Base-by-base conservation (phyloP, 257 asterid genomes). In the Paulownia fortunei region DNA sequence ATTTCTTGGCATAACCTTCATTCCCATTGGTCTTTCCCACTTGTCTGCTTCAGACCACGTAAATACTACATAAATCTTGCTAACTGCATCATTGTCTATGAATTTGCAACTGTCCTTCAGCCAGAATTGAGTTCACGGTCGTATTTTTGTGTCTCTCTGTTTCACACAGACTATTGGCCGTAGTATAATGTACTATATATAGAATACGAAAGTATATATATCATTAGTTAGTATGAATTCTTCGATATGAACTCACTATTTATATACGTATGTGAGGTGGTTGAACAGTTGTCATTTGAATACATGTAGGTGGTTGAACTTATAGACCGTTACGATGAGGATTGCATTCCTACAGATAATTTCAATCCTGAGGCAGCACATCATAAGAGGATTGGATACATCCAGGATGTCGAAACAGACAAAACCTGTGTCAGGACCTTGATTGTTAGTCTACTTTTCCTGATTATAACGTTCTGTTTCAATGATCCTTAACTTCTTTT, bases 1-100 rank as follows among this genome's bases (percentile, higher is more conserved):
- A 19, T 19, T 83, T 36, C 72, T 92, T n/a, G 97, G 97, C 41
- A 66, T 95, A 26, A 76, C 87, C 61, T 93, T 93, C 88, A 86
- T 95, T 77, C 97, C 97, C 0, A 84, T 93, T 73, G 99, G 99
- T 18, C 94, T 93, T 55, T 78, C 90, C 23, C 88, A 95, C 64
- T 77, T 91, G 68, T 88, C 86, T 63, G 98, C 99, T 54, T 91
- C 98, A 0, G 92, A 89, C 21, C 56, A 39, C 11, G 99, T 93
- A 88, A 80, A 8, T 24, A 41, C 62, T 11, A 15, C 58, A 7
- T 2, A 16, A 30, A 36, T 32, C 26, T 6, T 30, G 46, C 49
- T 47, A 0, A 18, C 15, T 26, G 19, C 11, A n/a, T 18, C 27
- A 1, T 13, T 41, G 41, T 66, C 37, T 30, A 30, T 30, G 2